Percentiles rank a stretch among this genome's conserved stretches.
Evolutionary conservation across 192 early-diverging fungal genomes (phyloP).

Genomic region (Pilobolus umbonatus): DNA sequence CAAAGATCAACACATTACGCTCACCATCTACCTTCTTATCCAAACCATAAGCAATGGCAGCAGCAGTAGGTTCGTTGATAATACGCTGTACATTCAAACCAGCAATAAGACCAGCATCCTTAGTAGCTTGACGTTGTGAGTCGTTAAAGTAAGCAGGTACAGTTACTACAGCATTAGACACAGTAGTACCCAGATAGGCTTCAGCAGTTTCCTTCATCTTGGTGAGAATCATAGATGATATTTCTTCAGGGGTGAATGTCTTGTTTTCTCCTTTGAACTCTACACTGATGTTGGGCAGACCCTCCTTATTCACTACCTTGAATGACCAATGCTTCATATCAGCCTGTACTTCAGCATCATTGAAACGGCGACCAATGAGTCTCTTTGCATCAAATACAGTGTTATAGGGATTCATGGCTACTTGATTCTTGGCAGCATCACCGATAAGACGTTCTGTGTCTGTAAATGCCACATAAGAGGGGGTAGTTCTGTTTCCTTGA

Average conservation of each 20-base stretch:
- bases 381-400: slow-evolving; percentile 99
- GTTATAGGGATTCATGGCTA: slow-evolving; percentile 97
- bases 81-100: slow-evolving; percentile 94
- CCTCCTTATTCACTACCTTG: slow-evolving; percentile 85
- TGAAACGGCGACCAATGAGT: slow-evolving; percentile 93
- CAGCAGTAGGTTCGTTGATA: slow-evolving; percentile 97
- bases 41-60: slow-evolving; percentile 94
- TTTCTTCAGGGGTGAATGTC: slow-evolving; percentile 92
- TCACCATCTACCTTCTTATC: slow-evolving; percentile 88
- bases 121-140: slow-evolving; percentile 95
- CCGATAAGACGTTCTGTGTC: slow-evolving; percentile 98
- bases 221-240: slow-evolving; percentile 94
- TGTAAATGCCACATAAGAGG: slow-evolving; percentile 95
- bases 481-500: slow-evolving; percentile 98
- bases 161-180: slow-evolving; percentile 93
- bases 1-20: slow-evolving; percentile 92
- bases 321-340: slow-evolving; percentile 99
- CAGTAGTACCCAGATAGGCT: slow-evolving; percentile 78
- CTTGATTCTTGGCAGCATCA: slow-evolving; percentile 99
- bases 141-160: slow-evolving; percentile 95
- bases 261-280: slow-evolving; percentile 96
- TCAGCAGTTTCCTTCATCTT: slow-evolving; percentile 99
- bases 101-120: slow-evolving; percentile 88
- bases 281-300: slow-evolving; percentile 88
- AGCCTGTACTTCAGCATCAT: slow-evolving; percentile 89